These are phyloP conservation scores for Pleurotus salmoneostramineus DNA, from an alignment of 768 basidiomycete species.

Conservation along the genomic window DNA sequence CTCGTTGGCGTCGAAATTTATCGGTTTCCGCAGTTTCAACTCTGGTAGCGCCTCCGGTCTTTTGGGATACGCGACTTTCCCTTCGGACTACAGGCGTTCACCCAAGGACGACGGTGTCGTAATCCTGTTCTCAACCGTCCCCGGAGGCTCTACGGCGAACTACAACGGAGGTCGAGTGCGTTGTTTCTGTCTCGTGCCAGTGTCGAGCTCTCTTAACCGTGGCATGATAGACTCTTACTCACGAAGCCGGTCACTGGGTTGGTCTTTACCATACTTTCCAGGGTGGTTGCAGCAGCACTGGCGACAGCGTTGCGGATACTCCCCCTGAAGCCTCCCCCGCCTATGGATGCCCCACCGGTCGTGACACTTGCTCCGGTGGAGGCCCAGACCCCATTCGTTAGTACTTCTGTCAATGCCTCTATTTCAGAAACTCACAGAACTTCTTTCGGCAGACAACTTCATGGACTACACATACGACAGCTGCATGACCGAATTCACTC, in stretches of 20 bases:
- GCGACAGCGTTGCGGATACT: conserved; percentile 43
- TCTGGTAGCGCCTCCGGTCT: conserved; percentile 36
- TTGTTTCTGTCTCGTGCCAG: neutral
- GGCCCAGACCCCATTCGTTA: conserved; percentile 43
- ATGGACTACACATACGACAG: conserved; percentile 26
- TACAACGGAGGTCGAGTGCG: conserved; percentile 40
- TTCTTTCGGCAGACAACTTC: conserved; percentile 2
- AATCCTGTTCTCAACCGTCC: conserved; percentile 35
- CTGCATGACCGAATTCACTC: conserved; percentile 48
- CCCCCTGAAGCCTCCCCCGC: conserved; percentile 41
- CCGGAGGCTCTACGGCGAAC: conserved; percentile 35
- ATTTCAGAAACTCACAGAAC: neutral
- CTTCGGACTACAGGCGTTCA: conserved; percentile 29
- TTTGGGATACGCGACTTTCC: conserved; percentile 55
- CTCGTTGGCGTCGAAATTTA: neutral
- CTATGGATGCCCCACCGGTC: conserved; percentile 35
- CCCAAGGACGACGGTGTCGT: conserved; percentile 49
- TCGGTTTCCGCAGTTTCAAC: conserved; percentile 23
- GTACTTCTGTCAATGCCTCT: conserved; percentile 10
- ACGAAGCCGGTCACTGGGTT: conserved; percentile 61
- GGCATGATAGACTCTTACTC: conserved; percentile 39
- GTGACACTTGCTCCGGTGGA: conserved; percentile 30
- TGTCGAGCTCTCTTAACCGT: neutral
- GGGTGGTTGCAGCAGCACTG: conserved; percentile 36
- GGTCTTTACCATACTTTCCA: conserved; percentile 61